Evolutionary conservation across 2,329 filamentous ascomycete genomes (phyloP).

Genomic region (Trichophyton rubrum): DNA sequence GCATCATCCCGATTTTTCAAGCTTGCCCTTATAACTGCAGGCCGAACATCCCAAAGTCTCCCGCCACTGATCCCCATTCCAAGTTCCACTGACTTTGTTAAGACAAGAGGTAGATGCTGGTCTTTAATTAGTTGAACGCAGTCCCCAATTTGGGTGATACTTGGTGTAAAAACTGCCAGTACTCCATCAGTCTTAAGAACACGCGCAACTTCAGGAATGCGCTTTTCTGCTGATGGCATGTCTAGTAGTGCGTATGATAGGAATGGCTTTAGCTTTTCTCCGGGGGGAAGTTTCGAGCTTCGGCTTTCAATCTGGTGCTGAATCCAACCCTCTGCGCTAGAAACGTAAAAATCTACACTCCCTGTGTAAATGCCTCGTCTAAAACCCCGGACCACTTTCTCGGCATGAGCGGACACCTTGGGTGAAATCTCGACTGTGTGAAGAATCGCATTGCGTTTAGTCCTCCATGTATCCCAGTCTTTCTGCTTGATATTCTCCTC

Average conservation of each 20-base stretch:
- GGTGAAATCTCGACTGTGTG: conserved; percentile 58
- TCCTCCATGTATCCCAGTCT: conserved; percentile 35
- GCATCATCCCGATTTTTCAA: conserved; percentile 9
- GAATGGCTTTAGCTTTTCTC: conserved; percentile 41
- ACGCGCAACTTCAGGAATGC: conserved; percentile 33
- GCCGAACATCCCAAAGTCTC: conserved; percentile 37
- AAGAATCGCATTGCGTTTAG: conserved; percentile 53
- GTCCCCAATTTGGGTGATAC: conserved; percentile 62
- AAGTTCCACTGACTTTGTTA: conserved; percentile 36
- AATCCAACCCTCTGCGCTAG: conserved; percentile 53
- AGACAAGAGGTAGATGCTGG: conserved; percentile 41
- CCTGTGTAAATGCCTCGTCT: conserved; percentile 56
- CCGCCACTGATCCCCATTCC: conserved; percentile 36
- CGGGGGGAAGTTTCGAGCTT: conserved; percentile 12
- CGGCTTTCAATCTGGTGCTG: conserved; percentile 37
- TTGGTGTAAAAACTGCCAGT: conserved; percentile 61
- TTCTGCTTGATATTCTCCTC: conserved; percentile 21
- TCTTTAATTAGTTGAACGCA: conserved; percentile 46
- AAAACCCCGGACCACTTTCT: conserved; percentile 53
- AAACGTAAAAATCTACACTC: conserved; percentile 62
- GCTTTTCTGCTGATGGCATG: conserved; percentile 50
- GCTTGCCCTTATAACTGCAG: conserved; percentile 24
- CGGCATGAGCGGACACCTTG: conserved; percentile 52
- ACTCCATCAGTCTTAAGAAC: conserved; percentile 52
- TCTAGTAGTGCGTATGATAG: conserved; percentile 62